These are phyloP conservation scores for Phytopythium oedochilum DNA, from an alignment of 352 stramenopile species.

Conservation along the genomic window DNA sequence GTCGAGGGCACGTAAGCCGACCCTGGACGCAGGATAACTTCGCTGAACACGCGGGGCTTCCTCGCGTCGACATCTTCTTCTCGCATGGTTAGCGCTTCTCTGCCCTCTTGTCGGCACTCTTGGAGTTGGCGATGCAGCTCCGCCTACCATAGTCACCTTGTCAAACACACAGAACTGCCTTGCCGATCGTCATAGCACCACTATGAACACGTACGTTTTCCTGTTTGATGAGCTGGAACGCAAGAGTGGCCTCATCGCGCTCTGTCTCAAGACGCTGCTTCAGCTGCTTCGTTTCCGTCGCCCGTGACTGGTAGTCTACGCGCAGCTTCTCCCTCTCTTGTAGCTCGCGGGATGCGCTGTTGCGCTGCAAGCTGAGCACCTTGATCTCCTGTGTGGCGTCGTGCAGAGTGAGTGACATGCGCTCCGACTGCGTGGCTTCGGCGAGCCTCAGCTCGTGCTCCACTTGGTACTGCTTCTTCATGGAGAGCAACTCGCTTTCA, in stretches of 20 bases:
- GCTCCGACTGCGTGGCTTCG: conserved; percentile 50
- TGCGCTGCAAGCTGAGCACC: conserved; percentile 41
- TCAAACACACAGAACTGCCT: background rate
- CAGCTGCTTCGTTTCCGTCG: conserved; percentile 38
- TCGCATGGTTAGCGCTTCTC: conserved; percentile 52
- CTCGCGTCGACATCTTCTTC: conserved; percentile 66
- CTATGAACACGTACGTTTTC: conserved; percentile 29
- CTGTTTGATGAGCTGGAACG: conserved; percentile 30
- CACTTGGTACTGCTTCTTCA: conserved; percentile 33
- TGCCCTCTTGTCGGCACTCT: conserved; percentile 32
- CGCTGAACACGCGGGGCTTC: conserved; percentile 38
- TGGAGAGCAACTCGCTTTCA: conserved; percentile 32
- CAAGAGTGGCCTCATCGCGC: conserved; percentile 42
- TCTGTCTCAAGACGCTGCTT: conserved; percentile 50
- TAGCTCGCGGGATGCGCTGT: conserved; percentile 35
- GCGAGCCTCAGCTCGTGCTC: conserved; percentile 48
- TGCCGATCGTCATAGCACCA: background rate
- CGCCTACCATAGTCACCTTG: conserved; percentile 10
- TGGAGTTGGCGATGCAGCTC: conserved; percentile 32
- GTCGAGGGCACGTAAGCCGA: background rate
- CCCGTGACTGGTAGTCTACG: conserved; percentile 49
- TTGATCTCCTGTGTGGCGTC: conserved; percentile 49
- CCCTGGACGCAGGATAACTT: conserved; percentile 16
- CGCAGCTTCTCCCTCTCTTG: conserved; percentile 50
- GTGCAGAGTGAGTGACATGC: conserved; percentile 41